These are phyloP conservation scores for Jimgerdemannia lactiflua DNA, from an alignment of 192 early-diverging fungal genomes.

Conservation along the genomic window DNA sequence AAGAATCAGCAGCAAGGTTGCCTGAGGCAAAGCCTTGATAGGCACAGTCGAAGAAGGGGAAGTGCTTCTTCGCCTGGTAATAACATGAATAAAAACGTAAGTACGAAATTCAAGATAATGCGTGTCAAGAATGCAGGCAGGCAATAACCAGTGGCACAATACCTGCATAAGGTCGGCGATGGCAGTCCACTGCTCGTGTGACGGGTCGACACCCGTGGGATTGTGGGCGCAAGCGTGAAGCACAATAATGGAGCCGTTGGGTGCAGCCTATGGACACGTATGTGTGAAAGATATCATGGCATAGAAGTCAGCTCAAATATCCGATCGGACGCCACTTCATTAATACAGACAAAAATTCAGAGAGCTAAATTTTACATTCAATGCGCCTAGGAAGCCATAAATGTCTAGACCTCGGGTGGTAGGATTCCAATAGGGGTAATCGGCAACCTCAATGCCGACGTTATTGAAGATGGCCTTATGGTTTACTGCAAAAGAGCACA, in stretches of 20 bases:
- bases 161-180: slow-evolving; percentile 82
- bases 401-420: slow-evolving; percentile 75
- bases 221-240: slow-evolving; percentile 99
- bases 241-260: slow-evolving; percentile 78
- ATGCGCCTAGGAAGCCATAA: slow-evolving; percentile 66
- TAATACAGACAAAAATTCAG: neutral
- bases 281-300: neutral
- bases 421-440: slow-evolving; percentile 92
- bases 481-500: slow-evolving; percentile 51
- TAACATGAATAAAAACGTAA: neutral
- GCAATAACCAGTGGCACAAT: neutral
- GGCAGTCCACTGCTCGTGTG: slow-evolving; percentile 87
- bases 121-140: too few relatives aligned
- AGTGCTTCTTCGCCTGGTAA: slow-evolving; percentile 62
- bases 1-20: slow-evolving; percentile 87
- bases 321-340: too few relatives aligned
- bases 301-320: too few relatives aligned
- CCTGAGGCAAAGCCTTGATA: slow-evolving; percentile 99
- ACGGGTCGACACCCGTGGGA: slow-evolving; percentile 98
- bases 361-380: slow-evolving; percentile 32
- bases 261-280: slow-evolving; percentile 47
- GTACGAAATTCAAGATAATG: neutral
- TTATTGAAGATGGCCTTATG: slow-evolving; percentile 87
- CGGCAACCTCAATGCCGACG: slow-evolving; percentile 78
- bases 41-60: slow-evolving; percentile 98